Base-by-base conservation (phyloP, 1,284 basidiomycete genomes). In the Phylloboletellus chloephorus region DNA sequence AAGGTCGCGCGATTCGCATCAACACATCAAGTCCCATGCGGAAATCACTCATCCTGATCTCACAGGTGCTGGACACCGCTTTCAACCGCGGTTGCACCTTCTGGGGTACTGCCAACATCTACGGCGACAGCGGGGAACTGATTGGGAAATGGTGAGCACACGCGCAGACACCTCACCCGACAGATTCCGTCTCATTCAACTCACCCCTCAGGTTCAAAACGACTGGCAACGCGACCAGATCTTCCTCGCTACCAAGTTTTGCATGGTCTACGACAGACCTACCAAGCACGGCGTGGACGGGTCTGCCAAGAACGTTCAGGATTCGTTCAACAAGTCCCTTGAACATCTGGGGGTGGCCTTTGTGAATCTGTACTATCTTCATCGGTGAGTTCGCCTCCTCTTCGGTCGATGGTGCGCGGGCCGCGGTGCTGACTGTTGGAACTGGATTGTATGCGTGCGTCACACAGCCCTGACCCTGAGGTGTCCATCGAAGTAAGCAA, bases 161-260 rank as follows among this genome's bases (percentile, higher is more conserved):
- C n/a, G 11, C n/a, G n/a, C n/a, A n/a, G n/a, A 11, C 2, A 4
- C 2, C 26, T 12, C n/a, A n/a, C n/a, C n/a, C n/a, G n/a, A n/a
- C n/a, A n/a, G n/a, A 19, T 8, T 5, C 6, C 0, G 4, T 13
- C 17, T 22, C 12, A 19, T 10, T 4, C 6, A 10, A 21, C 9
- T 15, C 3, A 1, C 11, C 20, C 26, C 15, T 7, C 35, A 64
- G 66, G 67, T 62, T 69, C 50, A 61, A 61, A 39, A 53, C 47
- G 29, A 63, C 54, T 2, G 67, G 66, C 4, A 66, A 52, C 58
- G 67, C 7, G 48, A 60, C 34, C 55, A 71, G 31, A 67, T 73
- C 28, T 73, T 74, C 56, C 62, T 74, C 3, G 69, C 67, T 1
- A 72, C 71, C 39, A 74, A 73, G 52, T 69, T 68, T 28, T 67